Percentiles rank a stretch among this genome's conserved stretches.
Evolutionary conservation across 768 basidiomycete genomes (phyloP).

Genomic region (Suillus weaverae): DNA sequence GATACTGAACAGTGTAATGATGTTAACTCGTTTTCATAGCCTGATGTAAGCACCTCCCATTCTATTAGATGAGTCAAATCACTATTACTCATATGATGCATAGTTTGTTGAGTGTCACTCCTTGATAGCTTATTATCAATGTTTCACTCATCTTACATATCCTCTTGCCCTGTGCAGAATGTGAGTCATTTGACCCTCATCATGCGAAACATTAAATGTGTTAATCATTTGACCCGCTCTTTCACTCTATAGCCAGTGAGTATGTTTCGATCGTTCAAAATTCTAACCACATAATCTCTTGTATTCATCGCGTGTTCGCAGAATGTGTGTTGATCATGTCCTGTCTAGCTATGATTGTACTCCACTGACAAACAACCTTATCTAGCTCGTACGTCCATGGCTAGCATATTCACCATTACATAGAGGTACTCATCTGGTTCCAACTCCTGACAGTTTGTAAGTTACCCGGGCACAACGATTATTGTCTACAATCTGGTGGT

Average conservation of each 20-base stretch:
- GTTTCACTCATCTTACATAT: background rate
- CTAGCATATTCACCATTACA: background rate
- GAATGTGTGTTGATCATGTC: background rate
- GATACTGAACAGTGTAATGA: background rate
- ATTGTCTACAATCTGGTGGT: background rate
- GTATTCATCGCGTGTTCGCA: background rate
- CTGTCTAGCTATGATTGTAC: background rate
- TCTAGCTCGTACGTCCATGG: background rate
- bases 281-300: background rate
- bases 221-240: background rate
- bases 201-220: background rate
- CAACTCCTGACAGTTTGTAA: background rate
- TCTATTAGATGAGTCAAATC: background rate
- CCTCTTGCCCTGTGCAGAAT: background rate
- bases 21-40: background rate
- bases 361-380: background rate
- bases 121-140: background rate
- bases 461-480: background rate
- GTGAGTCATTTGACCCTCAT: background rate
- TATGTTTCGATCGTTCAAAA: background rate
- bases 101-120: background rate
- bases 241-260: background rate
- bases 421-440: background rate
- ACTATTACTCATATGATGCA: background rate
- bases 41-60: background rate